Conservation (phyloP, 192 early-diverging fungal genomes). For the Bifiguratus adelaidae region DNA sequence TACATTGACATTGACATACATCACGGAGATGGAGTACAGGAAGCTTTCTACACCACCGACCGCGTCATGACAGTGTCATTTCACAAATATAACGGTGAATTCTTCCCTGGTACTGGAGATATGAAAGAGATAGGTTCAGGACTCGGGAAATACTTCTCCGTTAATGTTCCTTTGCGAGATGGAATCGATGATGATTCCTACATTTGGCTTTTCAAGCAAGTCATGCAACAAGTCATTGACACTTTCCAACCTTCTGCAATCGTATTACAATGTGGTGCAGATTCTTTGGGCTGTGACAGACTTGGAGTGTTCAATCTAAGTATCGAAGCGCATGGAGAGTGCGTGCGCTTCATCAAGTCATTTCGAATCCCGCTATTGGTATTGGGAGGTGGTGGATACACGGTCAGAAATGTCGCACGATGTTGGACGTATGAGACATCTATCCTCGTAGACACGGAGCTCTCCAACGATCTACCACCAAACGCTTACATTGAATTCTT, state of each 20-base stretch:
- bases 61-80: constrained; percentile 94
- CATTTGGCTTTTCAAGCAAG: constrained; percentile 60
- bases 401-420: constrained; percentile 76
- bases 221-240: constrained; percentile 60
- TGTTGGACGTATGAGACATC: constrained; percentile 95
- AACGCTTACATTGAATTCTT: constrained; percentile 75
- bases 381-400: constrained; percentile 91
- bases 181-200: constrained; percentile 84
- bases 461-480: constrained; percentile 64
- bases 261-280: constrained; percentile 86
- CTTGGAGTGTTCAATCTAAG: constrained; percentile 41
- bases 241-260: constrained; percentile 73
- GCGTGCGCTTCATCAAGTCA: constrained; percentile 70
- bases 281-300: constrained; percentile 42
- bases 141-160: constrained; percentile 68
- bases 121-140: constrained; percentile 69
- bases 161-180: constrained; percentile 86
- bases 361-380: constrained; percentile 71
- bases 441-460: constrained; percentile 60
- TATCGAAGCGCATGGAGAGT: constrained; percentile 63
- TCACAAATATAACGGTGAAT: constrained; percentile 90
- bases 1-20: constrained; percentile 98
- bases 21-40: constrained; percentile 97
- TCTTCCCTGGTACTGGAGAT: constrained; percentile 86
- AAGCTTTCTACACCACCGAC: constrained; percentile 87